Evolutionary conservation across 2,329 filamentous ascomycete species (phyloP), one percentile per base, ranked within the genome.

Genomic region (Ceratocystis cubensis): DNA sequence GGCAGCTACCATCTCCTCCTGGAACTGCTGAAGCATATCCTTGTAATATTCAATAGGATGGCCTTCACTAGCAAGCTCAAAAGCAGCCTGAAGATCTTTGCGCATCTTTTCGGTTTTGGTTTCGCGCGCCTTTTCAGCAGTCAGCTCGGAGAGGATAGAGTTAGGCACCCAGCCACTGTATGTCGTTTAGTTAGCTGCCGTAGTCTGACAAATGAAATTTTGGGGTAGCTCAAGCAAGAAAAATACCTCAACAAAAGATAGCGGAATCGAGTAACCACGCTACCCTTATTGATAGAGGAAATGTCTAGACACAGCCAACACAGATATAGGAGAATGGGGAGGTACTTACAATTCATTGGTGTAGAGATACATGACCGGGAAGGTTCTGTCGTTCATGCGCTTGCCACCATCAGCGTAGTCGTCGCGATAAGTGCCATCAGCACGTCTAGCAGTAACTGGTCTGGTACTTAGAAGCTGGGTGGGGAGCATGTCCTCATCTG

Each of bases 281-380:
- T n/a, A 20, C 10, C 17, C 8, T 53, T 56, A 6, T 33, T 37
- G 56, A 33, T 59, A 20, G 61, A 22, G 37, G 33, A 6, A 17
- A 45, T 13, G 13, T n/a, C 5, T 8, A 13, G 22, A n/a, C 28
- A 57, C 13, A n/a, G 13, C 53, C 10, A 13, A 33, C 13, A 61
- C 25, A 10, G 2, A 7, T 6, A 5, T 5, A 57, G 28, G n/a
- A 30, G 17, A 57, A 57, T 7, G 30, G 45, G 33, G 8, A 17
- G 57, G 22, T 28, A 85, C 93, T 84, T 79, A 99, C 94, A 99
- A 97, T 81, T 97, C 93, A 73, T 97, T 96, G 46, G 92, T 96
- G 70, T 85, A 81, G 63, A 97, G 79, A 75, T 96, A 97, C 93
- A 97, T 96, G 73, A 97, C 86, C 4, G 93, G 90, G 74, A 91